Evolutionary conservation across 768 basidiomycete species (phyloP).

Genomic region (Lyophyllum semitale): DNA sequence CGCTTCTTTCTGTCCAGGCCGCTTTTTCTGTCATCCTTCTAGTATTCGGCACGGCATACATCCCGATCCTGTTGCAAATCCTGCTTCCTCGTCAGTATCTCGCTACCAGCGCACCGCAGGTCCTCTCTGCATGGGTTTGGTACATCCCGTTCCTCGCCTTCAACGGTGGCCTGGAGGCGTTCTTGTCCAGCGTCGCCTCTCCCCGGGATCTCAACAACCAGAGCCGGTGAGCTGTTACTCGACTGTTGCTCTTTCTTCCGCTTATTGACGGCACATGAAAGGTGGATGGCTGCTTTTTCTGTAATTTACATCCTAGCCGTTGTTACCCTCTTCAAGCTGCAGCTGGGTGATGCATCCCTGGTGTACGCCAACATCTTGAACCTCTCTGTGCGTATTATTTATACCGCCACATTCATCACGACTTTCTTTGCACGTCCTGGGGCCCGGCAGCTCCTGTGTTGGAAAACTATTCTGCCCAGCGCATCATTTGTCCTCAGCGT

Average conservation of each 20-base stretch:
- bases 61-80: constrained; percentile 66
- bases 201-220: constrained; percentile 68
- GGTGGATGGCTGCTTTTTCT: constrained; percentile 83
- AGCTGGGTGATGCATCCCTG: constrained; percentile 65
- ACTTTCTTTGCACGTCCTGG: constrained; percentile 9
- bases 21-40: constrained; percentile 69
- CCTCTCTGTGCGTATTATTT: constrained; percentile 61
- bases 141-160: constrained; percentile 89
- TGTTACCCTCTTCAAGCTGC: constrained; percentile 43
- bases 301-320: constrained; percentile 62
- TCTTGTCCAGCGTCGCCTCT: constrained; percentile 77
- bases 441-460: constrained; percentile 26
- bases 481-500: constrained; percentile 21
- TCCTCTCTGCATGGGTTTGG: constrained; percentile 80
- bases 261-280: constrained; percentile 17
- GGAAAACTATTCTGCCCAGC: constrained; percentile 11
- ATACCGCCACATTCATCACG: constrained; percentile 25
- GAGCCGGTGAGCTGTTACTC: constrained; percentile 46
- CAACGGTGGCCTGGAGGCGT: constrained; percentile 92
- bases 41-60: constrained; percentile 75
- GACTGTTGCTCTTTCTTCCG: background rate
- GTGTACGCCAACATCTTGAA: constrained; percentile 80
- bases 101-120: constrained; percentile 74
- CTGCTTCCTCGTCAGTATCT: constrained; percentile 73
- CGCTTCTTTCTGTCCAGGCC: constrained; percentile 67